Base-by-base conservation (phyloP, 768 basidiomycete species). In the Leccinum subgranulosum region DNA sequence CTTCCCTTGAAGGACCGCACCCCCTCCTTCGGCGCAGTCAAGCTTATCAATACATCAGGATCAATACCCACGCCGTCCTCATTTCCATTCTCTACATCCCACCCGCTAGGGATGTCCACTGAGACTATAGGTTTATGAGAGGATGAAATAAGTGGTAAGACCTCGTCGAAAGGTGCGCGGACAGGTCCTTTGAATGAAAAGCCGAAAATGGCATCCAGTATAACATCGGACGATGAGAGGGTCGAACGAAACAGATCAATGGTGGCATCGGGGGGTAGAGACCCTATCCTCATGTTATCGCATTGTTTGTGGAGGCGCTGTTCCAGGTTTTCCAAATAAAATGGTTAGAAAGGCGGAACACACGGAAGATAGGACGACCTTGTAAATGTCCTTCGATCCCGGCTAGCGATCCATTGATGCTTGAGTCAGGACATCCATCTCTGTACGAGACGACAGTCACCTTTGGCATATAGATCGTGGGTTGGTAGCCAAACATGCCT, bases 141-240 rank as follows among this genome's bases (percentile, higher is more conserved):
- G 15, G 78, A 67, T 2, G 81, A 76, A 46, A 97, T 74, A 7
- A 91, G 76, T 8, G 81, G 78, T 1, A 99, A 80, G 39, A 87
- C 87, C 0, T 74, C 67, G 64, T 93, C 86, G 73, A 98, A 99
- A 0, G 97, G 97, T 8, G 87, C 74, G 11, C 97, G 88, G 6
- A 94, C 81, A 34, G 97, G 95, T 0, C 90, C 88, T 57, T 88
- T 80, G 83, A 98, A 99, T 1, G 95, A 98, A 77, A 99, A 98
- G 5, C 96, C 97, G 65, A 99, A 99, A 56, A 99, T 90, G 5
- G 95, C 93, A 68, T 99, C 97, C 54, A 99, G 79, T 19, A 98
- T 82, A 45, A 97, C 85, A 71, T 97, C 91, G 4, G 84, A 83
- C 29, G 80, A 76, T 7, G 76, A 66, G 36, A 90, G 77, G 6